Evolutionary conservation across 83 land plant genomes (phyloP).

Genomic region (Picea engelmannii): DNA sequence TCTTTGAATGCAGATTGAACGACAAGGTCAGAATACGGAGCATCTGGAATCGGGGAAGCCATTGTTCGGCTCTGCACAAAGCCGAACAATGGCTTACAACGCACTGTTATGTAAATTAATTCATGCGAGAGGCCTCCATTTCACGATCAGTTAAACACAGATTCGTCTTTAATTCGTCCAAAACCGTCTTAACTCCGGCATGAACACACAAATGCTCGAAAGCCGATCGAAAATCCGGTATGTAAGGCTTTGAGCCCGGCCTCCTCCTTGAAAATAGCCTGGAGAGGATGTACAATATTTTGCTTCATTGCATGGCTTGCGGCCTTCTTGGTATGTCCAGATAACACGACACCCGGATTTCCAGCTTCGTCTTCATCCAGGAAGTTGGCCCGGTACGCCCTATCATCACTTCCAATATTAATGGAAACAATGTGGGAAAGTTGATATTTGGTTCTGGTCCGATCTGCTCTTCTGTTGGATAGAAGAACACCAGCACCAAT

Average conservation of each 20-base stretch:
- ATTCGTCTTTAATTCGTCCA: conserved; percentile 46
- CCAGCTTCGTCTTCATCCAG: neutral
- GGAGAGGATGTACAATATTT: conserved; percentile 27
- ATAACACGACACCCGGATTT: neutral
- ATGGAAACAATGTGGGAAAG: neutral
- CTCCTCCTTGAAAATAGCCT: conserved; percentile 20
- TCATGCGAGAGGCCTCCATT: conserved; percentile 58
- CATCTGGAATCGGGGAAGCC: no score
- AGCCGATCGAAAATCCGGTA: conserved; percentile 48
- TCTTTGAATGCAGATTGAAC: no score
- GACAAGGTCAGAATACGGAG: no score
- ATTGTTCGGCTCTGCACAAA: no score
- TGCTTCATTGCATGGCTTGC: conserved; percentile 48
- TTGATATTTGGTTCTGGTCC: conserved; percentile 47
- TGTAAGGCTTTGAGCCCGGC: no score
- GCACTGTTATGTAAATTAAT: no score
- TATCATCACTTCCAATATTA: neutral
- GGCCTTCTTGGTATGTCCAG: no score
- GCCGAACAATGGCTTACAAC: no score
- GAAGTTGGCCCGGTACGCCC: neutral
- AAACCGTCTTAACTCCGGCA: conserved; percentile 43
- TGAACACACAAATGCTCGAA: conserved; percentile 60
- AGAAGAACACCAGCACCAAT: conserved; percentile 32
- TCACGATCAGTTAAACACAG: conserved; percentile 38
- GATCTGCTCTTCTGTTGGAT: no score